phyloP scores from a whole-genome alignment of 768 basidiomycete species.

The Pisolithus tinctorius region DNA sequence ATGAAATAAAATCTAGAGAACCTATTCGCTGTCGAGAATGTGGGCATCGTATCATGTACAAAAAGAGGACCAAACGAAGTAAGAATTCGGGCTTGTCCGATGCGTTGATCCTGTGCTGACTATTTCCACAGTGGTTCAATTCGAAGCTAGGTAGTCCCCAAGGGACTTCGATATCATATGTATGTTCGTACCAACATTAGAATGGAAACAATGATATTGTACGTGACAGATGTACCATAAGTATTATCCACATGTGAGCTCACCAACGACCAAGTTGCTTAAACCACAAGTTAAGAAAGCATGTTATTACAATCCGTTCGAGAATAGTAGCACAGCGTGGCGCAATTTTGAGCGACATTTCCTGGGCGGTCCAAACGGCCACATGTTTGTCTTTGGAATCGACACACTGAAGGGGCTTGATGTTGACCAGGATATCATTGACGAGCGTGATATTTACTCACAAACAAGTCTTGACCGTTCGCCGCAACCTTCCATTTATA shows the following conservation, averaged over 20 bases:
- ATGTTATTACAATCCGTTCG: conserved; percentile 49
- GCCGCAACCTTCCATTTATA: conserved; percentile 54
- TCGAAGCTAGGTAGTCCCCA: conserved; percentile 23
- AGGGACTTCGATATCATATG: neutral
- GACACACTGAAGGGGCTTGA: conserved; percentile 35
- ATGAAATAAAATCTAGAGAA: conserved; percentile 85
- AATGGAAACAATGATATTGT: neutral
- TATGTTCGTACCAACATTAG: conserved; percentile 1
- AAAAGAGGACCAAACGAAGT: conserved; percentile 94
- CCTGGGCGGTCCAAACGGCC: conserved; percentile 39
- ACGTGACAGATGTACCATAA: neutral
- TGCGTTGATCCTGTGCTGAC: neutral
- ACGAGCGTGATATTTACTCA: conserved; percentile 21
- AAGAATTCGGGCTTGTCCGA: conserved; percentile 25
- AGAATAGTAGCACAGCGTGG: conserved; percentile 34
- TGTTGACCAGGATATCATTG: neutral
- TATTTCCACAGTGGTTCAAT: conserved; percentile 24
- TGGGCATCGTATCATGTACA: conserved; percentile 98
- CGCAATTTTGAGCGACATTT: conserved; percentile 34
- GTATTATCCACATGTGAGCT: conserved; percentile 1
- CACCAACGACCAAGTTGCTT: conserved; percentile 39
- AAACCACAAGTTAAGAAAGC: conserved; percentile 47
- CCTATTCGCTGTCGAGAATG: conserved; percentile 95
- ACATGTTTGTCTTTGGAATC: conserved; percentile 43
- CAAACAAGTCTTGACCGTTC: conserved; percentile 38